Percentiles rank a stretch among this genome's conserved stretches.
Evolutionary conservation across 2,329 filamentous ascomycete species (phyloP).

Genomic region (Drechslera avenae): DNA sequence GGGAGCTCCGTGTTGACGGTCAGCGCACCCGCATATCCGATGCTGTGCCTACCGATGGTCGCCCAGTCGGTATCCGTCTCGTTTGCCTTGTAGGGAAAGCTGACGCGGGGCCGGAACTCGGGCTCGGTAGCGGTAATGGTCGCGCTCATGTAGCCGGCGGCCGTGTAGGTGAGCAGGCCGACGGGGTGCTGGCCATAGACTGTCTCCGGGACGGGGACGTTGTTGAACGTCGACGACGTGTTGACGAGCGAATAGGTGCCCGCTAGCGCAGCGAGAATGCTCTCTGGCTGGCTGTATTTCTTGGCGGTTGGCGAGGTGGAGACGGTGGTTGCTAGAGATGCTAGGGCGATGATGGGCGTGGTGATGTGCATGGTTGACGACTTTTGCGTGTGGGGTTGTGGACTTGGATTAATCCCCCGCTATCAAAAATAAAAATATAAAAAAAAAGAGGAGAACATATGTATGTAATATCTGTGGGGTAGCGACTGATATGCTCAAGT

Average conservation of each 20-base stretch:
- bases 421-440: no score
- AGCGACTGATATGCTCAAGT: no score
- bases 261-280: conserved; percentile 26
- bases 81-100: conserved; percentile 26
- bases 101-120: conserved; percentile 25
- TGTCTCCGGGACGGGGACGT: conserved; percentile 25
- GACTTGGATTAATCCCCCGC: no score
- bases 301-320: not conserved
- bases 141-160: conserved; percentile 33
- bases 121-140: conserved; percentile 36
- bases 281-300: not conserved
- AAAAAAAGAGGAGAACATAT: no score
- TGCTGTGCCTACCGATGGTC: conserved; percentile 34
- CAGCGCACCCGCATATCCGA: conserved; percentile 36
- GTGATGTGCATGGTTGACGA: not conserved
- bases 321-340: conserved; percentile 9
- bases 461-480: no score
- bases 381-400: no score
- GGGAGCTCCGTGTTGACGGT: conserved; percentile 21
- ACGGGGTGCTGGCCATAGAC: conserved; percentile 30
- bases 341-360: not conserved
- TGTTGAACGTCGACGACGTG: conserved; percentile 29
- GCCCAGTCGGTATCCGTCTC: conserved; percentile 38
- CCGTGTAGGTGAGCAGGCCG: conserved; percentile 36
- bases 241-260: conserved; percentile 35